A percentile compares a stretch with the other conserved stretches of the same genome.
Conservation (phyloP, 768 basidiomycete species). For the Daedaleopsis nitida region DNA sequence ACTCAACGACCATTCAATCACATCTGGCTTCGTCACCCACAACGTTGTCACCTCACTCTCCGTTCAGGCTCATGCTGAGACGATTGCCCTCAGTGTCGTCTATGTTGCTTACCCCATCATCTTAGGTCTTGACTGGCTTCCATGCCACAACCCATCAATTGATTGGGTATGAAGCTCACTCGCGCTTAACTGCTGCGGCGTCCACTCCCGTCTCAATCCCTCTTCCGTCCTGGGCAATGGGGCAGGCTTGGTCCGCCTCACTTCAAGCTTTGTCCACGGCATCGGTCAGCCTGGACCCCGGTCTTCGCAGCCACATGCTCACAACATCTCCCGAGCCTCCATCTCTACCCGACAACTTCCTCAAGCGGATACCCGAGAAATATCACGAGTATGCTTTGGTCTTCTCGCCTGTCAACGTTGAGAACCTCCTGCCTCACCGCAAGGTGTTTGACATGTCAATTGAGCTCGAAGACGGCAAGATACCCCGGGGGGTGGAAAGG, state of each 20-base stretch:
- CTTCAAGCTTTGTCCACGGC: no score
- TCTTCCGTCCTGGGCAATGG: background rate
- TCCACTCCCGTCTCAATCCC: conserved; percentile 4
- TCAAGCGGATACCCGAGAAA: conserved; percentile 7
- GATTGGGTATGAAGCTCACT: conserved; percentile 34
- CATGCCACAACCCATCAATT: conserved; percentile 13
- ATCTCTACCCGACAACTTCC: background rate
- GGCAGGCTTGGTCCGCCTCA: background rate
- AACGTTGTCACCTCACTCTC: conserved; percentile 35
- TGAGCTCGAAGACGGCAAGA: conserved; percentile 30
- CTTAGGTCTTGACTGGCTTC: conserved; percentile 17
- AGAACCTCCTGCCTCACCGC: conserved; percentile 8
- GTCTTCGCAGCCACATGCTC: no score
- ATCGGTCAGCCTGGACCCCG: no score
- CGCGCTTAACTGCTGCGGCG: conserved; percentile 25
- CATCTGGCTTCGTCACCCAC: conserved; percentile 43
- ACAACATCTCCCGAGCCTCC: background rate
- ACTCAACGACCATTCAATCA: conserved; percentile 40
- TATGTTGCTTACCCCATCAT: conserved; percentile 21
- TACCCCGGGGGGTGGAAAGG: no score
- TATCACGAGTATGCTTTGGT: conserved; percentile 26
- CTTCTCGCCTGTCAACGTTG: conserved; percentile 10
- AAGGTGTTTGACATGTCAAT: conserved; percentile 25
- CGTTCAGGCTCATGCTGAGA: conserved; percentile 33
- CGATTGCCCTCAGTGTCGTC: conserved; percentile 33